Percentiles rank a stretch among this genome's conserved stretches.
These are phyloP conservation scores for Penicillium sp. DNA, from an alignment of 2,329 filamentous ascomycete genomes.

Conservation along the genomic window DNA sequence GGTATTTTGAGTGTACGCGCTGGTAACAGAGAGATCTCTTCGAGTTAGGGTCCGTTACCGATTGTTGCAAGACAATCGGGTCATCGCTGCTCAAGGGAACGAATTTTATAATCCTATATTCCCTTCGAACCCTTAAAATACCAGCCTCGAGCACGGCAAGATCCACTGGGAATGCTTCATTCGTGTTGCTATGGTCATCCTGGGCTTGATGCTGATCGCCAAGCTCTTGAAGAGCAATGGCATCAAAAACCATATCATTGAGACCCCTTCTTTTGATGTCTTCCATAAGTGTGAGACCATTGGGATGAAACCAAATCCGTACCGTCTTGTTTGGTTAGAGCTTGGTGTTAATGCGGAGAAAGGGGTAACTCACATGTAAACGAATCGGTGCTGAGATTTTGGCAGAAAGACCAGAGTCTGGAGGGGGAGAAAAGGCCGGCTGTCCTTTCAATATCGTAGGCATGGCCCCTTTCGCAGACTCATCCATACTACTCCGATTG, in stretches of 20 bases:
- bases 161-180: neutral
- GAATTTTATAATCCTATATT: neutral
- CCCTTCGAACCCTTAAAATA: neutral
- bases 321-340: conserved; percentile 1
- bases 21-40: conserved; percentile 5
- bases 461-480: neutral
- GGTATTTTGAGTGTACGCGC: neutral
- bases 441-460: neutral
- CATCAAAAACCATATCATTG: neutral
- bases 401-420: too few relatives aligned
- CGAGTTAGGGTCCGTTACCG: neutral
- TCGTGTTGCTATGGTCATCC: neutral
- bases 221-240: neutral
- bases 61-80: neutral
- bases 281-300: neutral
- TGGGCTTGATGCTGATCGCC: neutral
- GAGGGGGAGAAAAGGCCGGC: neutral
- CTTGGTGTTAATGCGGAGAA: neutral
- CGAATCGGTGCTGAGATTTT: neutral
- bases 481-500: neutral
- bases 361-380: neutral
- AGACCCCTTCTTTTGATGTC: conserved; percentile 5
- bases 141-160: neutral
- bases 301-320: neutral
- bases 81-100: conserved; percentile 3